Base-by-base conservation (phyloP, 2,329 filamentous ascomycete genomes). In the Cephalotrichum gorgonifer region DNA sequence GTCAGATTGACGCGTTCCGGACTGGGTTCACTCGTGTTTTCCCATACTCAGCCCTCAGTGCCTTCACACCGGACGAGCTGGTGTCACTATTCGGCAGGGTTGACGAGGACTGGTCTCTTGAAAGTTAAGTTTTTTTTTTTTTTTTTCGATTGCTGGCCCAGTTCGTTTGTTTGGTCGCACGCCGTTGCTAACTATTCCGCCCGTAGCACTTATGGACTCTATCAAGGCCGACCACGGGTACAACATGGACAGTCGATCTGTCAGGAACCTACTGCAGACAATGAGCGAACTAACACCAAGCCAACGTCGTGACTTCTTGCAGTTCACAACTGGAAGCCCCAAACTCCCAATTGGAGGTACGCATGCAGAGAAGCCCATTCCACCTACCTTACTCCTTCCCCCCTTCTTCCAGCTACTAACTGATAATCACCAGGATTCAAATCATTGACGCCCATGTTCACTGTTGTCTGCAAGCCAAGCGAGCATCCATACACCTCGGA, bases 181-280 rank as follows among this genome's bases (percentile, higher is more conserved):
- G 3, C 9, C 22, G 51, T 35, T 54, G 38, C 58, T 61, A 54
- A 59, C 55, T 20, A 39, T 45, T 59, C 51, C 56, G 54, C 26
- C 52, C 43, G 41, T 52, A 93, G 88, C 93, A 52, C 79, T 98
- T 38, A 94, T 94, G 79, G 93, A 98, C 62, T 96, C 91, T 1
- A 91, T 98, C 71, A 98, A 98, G 70, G 93, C 93, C 26, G 93
- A 98, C 58, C 93, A 98, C 62, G 93, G 93, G 8, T 98, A 88
- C 72, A 98, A 97, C 58, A 93, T 98, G 79, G 93, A 98, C 63
- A 97, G 91, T 73, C 87, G 85, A 70, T 96, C 86, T 60, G 89
- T 98, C 44, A 88, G 85, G 59, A 97, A 98, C 59, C 65, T 98
- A 55, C 75, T 98, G 17, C 89, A 96, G 59, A 85, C 85, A 9